Conservation (phyloP, 2,329 filamentous ascomycete genomes). For the Talaromyces funiculosus region DNA sequence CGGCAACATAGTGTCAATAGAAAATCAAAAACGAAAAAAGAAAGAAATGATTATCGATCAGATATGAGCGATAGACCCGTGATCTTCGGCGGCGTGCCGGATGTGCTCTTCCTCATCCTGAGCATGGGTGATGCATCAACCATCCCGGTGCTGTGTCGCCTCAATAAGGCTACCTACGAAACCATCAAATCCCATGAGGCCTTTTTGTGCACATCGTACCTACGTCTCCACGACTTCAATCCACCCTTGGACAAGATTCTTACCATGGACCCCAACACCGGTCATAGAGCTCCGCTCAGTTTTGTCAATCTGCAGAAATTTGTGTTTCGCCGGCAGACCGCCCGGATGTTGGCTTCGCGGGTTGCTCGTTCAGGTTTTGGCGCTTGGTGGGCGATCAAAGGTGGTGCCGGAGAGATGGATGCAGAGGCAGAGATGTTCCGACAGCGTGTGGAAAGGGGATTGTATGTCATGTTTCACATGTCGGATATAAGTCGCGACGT, state of each 20-base stretch:
- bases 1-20: not conserved
- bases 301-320: slow-evolving; percentile 22
- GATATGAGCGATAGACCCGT: slow-evolving; percentile 10
- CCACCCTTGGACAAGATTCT: slow-evolving; percentile 56
- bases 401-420: slow-evolving; percentile 23
- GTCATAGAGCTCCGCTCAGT: slow-evolving; percentile 19
- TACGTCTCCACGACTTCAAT: slow-evolving; percentile 43
- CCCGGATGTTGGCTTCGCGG: slow-evolving; percentile 19
- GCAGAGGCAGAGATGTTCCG: slow-evolving; percentile 24
- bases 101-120: slow-evolving; percentile 28
- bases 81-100: slow-evolving; percentile 23
- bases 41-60: slow-evolving; percentile 10
- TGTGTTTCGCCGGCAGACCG: slow-evolving; percentile 20
- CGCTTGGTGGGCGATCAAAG: slow-evolving; percentile 20
- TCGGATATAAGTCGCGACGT: slow-evolving; percentile 21
- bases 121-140: slow-evolving; percentile 21
- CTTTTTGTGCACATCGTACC: slow-evolving; percentile 25
- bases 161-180: slow-evolving; percentile 25
- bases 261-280: slow-evolving; percentile 24
- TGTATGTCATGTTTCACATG: slow-evolving; percentile 27
- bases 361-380: slow-evolving; percentile 27
- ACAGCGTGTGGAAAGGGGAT: slow-evolving; percentile 22
- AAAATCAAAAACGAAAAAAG: not conserved
- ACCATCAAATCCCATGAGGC: slow-evolving; percentile 23
- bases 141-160: slow-evolving; percentile 20